Base-by-base conservation (phyloP, 345 rosid species). In the Camelina neglecta region DNA sequence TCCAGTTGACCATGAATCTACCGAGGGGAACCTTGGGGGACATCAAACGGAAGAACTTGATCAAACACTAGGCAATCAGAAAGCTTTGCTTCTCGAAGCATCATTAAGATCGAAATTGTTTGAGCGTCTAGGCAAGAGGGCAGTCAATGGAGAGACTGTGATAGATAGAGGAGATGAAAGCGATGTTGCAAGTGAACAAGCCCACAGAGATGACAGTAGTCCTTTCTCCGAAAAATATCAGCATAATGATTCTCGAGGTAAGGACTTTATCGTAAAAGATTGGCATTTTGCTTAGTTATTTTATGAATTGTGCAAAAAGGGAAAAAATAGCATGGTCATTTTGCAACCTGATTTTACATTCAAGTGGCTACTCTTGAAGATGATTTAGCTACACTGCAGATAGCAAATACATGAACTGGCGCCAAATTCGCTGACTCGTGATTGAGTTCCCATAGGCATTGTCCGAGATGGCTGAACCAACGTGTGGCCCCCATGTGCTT, bases 51-150 rank as follows among this genome's bases (percentile, higher is more conserved):
- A 77, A 75, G 71, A 59, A 64, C 75, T 31, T 42, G 71, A 57
- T 66, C 85, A 75, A 71, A 74, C 80, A 59, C 77, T 64, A 71
- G 82, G 69, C 66, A 69, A 82, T 36, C 80, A 79, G 70, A 90
- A 86, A 71, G 74, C 92, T 63, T 75, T 90, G 80, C 83, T 74
- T 75, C 91, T 90, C 62, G 99, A 95, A 83, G 97, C 93, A 59
- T 75, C 89, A 75, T 78, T 95, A 53, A 90, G 99, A 76, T 88
- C 99, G 59, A 81, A 90, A 78, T 81, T 95, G 68, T 85, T 82
- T 89, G 93, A 90, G 36, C 91, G 90, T 39, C 72, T 88, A 69
- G 79, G 88, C 67, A 79, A 15, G 74, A 87, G 82, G 84, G 83
- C 72, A 61, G 81, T 48, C 51, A 67, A 81, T 71, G 65, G 73